These are phyloP conservation scores for Candida boidinii DNA, from an alignment of 805 yeast genomes.

Conservation along the genomic window DNA sequence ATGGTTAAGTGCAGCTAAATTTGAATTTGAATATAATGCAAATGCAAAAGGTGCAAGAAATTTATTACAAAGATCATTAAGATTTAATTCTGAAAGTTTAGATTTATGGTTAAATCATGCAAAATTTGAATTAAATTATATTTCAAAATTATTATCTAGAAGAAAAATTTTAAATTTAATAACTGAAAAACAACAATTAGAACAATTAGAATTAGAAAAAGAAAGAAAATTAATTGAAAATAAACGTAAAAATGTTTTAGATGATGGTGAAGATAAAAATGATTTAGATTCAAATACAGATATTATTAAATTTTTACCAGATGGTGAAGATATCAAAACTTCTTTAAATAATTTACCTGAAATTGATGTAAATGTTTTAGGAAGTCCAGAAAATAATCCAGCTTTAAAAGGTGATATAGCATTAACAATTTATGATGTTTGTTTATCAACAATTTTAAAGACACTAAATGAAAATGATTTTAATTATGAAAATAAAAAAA, in stretches of 20 bases:
- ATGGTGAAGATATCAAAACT: slow-evolving; percentile 44
- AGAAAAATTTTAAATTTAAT: slow-evolving; percentile 74
- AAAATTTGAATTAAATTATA: slow-evolving; percentile 79
- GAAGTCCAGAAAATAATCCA: slow-evolving; percentile 77
- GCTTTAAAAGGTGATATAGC: slow-evolving; percentile 71
- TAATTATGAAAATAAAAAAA: slow-evolving; percentile 16
- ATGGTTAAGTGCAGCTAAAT: slow-evolving; percentile 93
- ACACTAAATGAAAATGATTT: slow-evolving; percentile 5
- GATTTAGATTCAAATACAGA: slow-evolving; percentile 9
- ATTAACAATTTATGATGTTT: slow-evolving; percentile 60
- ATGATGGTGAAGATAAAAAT: slow-evolving; percentile 17
- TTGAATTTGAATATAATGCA: slow-evolving; percentile 83
- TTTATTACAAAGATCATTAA: slow-evolving; percentile 73
- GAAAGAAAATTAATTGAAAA: slow-evolving; percentile 30
- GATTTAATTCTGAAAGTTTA: slow-evolving; percentile 69
- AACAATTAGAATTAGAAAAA: slow-evolving; percentile 36
- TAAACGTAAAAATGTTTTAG: too few relatives aligned
- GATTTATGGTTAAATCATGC: slow-evolving; percentile 80
- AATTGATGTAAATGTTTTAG: slow-evolving; percentile 77
- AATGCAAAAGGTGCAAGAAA: slow-evolving; percentile 85
- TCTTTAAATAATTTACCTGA: slow-evolving; percentile 74
- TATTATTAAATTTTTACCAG: slow-evolving; percentile 14
- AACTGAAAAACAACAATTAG: slow-evolving; percentile 60
- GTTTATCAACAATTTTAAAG: slow-evolving; percentile 38
- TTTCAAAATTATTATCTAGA: slow-evolving; percentile 76